Percentiles rank a stretch among this genome's conserved stretches.
Conservation (phyloP, 305 asterid species). For the Plantago coronopus region DNA sequence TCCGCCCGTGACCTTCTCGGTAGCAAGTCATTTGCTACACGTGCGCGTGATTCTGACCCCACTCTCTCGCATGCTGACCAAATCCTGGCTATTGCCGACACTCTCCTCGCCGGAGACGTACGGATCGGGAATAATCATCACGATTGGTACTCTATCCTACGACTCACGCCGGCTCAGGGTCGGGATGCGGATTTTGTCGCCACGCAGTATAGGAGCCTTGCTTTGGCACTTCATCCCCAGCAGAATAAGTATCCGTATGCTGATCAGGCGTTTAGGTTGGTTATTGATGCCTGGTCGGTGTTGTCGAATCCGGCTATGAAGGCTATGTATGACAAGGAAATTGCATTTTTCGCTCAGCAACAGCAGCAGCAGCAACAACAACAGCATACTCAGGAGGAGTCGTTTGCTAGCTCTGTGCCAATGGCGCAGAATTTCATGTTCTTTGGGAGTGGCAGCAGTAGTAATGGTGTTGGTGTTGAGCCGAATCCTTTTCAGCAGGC, state of each 20-base stretch:
- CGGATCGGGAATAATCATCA: constrained; percentile 69
- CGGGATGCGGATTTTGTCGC: constrained; percentile 62
- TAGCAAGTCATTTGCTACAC: constrained; percentile 81
- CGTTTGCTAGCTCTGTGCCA: constrained; percentile 23
- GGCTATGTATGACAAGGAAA: constrained; percentile 58
- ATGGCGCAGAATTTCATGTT: constrained; percentile 29
- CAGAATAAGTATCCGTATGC: constrained; percentile 65
- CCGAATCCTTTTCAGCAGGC: constrained; percentile 7
- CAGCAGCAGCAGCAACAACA: constrained; percentile 30
- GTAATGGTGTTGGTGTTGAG: constrained; percentile 16
- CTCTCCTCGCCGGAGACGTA: constrained; percentile 74
- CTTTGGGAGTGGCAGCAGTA: constrained; percentile 31
- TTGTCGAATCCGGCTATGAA: constrained; percentile 67
- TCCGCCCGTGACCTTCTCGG: constrained; percentile 77
- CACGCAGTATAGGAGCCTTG: constrained; percentile 60
- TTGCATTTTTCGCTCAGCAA: constrained; percentile 36
- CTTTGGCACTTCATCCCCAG: constrained; percentile 65
- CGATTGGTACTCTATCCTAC: constrained; percentile 80
- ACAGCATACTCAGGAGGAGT: constrained; percentile 28
- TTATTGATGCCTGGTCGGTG: constrained; percentile 71
- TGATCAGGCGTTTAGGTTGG: constrained; percentile 73
- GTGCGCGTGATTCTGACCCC: constrained; percentile 92
- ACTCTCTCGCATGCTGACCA: constrained; percentile 71
- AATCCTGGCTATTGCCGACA: constrained; percentile 75
- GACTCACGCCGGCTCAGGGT: constrained; percentile 55